Evolutionary conservation across 106 monocot species (phyloP), one percentile per base, ranked within the genome.

Genomic region (Acorus calamus): DNA sequence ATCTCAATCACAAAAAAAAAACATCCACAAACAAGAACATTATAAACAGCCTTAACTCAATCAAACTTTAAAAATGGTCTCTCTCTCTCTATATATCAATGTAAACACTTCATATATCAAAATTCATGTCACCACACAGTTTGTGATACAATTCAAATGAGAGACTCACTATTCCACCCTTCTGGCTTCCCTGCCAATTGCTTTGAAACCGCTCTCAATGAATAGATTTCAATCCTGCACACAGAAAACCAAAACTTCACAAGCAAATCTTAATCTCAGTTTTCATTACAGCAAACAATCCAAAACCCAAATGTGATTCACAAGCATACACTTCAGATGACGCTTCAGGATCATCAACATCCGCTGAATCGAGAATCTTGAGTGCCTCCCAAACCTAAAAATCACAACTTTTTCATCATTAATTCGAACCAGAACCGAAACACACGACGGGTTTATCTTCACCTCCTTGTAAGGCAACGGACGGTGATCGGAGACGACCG

Each of bases 161-260:
- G 28, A 46, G 28, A 75, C 84, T 81, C 71, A 92, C 92, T 87
- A 68, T 92, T 92, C 92, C 92, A 92, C 74, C 92, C 92, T 1
- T 87, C 72, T 42, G 81, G 74, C 57, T 81, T 84, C 45, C 86
- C 92, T 61, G 92, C 87, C 68, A 84, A 66, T 50, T 3, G 8
- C 69, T 92, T 92, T 53, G 86, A 44, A 28, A 92, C 87, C 3
- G 79, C 68, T 69, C 77, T 84, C 64, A 76, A 71, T 6, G 92
- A 77, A 53, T 92, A 92, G n/a, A 92, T 84, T 59, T 92, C 87
- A 52, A 87, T 81, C 61, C 92, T 92, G 76, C 57, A 65, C 13
- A 69, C 8, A 68, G n/a, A n/a, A n/a, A 57, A 66, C 50, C 14
- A 55, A 48, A 13, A 7, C 12, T 12, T 44, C 11, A 47, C 14